phyloP scores from a whole-genome alignment of 768 basidiomycete genomes.

The Amanita rimosa region DNA sequence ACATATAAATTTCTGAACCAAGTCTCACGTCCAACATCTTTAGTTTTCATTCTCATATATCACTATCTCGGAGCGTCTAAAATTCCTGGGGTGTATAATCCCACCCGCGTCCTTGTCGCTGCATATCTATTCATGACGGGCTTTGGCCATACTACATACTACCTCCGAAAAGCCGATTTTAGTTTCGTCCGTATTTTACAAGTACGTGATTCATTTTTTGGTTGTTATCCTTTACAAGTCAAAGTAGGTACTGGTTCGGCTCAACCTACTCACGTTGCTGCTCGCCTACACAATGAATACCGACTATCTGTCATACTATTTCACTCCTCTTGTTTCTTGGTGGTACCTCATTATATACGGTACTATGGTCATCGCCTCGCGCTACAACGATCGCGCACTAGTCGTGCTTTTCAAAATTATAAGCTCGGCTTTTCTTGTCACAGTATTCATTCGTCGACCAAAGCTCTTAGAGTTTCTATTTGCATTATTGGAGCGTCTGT shows the following conservation, averaged over 20 bases:
- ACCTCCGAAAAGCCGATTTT: slow-evolving; percentile 84
- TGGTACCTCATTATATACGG: slow-evolving; percentile 83
- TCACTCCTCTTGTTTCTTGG: slow-evolving; percentile 81
- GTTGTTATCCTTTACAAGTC: slow-evolving; percentile 1
- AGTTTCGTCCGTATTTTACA: slow-evolving; percentile 67
- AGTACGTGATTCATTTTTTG: slow-evolving; percentile 24
- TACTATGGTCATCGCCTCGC: slow-evolving; percentile 62
- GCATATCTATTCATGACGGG: slow-evolving; percentile 91
- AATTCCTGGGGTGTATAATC: slow-evolving; percentile 88
- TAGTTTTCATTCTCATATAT: slow-evolving; percentile 86
- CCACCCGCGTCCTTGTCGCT: slow-evolving; percentile 79
- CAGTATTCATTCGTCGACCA: slow-evolving; percentile 51
- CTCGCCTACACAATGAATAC: slow-evolving; percentile 90
- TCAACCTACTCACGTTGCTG: slow-evolving; percentile 74
- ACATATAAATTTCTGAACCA: not conserved
- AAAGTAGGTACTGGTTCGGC: slow-evolving; percentile 57
- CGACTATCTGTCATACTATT: slow-evolving; percentile 86
- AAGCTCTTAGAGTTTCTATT: slow-evolving; percentile 62
- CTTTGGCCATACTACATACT: slow-evolving; percentile 83
- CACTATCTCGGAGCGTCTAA: slow-evolving; percentile 88
- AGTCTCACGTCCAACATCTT: slow-evolving; percentile 5
- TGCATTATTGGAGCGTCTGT: slow-evolving; percentile 47
- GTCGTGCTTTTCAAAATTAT: slow-evolving; percentile 67
- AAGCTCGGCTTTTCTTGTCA: slow-evolving; percentile 50
- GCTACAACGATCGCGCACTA: slow-evolving; percentile 56